These are phyloP conservation scores for Mucor saturninus DNA, from an alignment of 371 early-diverging fungal species.

Conservation along the genomic window DNA sequence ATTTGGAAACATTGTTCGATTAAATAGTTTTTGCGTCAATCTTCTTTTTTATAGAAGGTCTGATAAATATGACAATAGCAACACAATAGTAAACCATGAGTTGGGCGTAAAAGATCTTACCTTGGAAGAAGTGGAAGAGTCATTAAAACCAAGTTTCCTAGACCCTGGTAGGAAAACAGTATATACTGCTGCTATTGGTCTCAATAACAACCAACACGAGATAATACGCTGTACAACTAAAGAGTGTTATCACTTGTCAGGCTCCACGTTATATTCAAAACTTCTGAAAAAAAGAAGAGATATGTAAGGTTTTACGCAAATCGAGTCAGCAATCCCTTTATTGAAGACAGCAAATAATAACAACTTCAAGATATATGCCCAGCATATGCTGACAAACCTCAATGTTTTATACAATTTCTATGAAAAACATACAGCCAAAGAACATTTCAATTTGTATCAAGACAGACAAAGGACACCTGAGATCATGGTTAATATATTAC, in stretches of 20 bases:
- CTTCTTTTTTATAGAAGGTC: conserved; percentile 3
- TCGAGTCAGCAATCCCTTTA: conserved; percentile 2
- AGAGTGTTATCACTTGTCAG: conserved; percentile 9
- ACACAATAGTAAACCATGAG: background rate
- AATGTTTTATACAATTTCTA: conserved; percentile 2
- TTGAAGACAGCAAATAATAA: background rate
- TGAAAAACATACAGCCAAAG: background rate
- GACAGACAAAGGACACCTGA: background rate
- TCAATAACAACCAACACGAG: background rate
- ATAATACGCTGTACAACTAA: background rate
- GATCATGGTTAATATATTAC: background rate
- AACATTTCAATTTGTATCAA: conserved; percentile 5
- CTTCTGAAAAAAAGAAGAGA: background rate
- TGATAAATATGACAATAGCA: no score
- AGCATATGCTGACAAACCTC: background rate
- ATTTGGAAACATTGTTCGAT: conserved; percentile 4
- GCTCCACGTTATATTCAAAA: background rate
- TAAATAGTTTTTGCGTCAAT: background rate
- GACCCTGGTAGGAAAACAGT: conserved; percentile 8
- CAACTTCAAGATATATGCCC: background rate
- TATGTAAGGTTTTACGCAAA: background rate
- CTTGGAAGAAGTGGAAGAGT: background rate
- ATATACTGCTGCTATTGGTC: conserved; percentile 2
- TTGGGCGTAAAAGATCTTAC: conserved; percentile 5
- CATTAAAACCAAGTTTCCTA: background rate